Conservation (phyloP, 352 stramenopile genomes). For the Bremia lactucae region DNA sequence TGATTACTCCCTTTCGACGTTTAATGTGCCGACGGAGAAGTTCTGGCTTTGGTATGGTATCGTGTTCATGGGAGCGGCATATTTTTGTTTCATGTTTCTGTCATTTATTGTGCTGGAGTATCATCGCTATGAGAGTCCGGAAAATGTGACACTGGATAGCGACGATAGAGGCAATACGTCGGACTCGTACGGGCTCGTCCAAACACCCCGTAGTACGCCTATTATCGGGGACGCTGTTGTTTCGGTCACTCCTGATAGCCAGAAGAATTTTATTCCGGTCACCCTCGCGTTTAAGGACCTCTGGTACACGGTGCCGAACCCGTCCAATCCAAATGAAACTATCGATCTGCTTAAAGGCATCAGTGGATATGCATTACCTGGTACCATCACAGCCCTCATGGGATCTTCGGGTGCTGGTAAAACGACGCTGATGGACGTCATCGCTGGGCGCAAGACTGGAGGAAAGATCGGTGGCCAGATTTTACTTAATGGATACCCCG, state of each 20-base stretch:
- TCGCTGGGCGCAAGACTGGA: conserved; percentile 1
- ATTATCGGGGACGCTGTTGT: not conserved
- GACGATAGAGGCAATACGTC: not conserved
- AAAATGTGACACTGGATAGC: conserved; percentile 11
- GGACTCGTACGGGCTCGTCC: conserved; percentile 3
- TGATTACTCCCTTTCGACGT: conserved; percentile 9
- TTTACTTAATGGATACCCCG: conserved; percentile 20
- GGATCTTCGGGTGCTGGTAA: conserved; percentile 4
- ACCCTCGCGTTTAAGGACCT: conserved; percentile 1
- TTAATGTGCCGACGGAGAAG: conserved; percentile 11
- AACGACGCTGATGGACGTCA: conserved; percentile 3
- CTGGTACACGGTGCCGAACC: conserved; percentile 1
- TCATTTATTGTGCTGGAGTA: conserved; percentile 13
- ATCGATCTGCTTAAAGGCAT: conserved; percentile 4
- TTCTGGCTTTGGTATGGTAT: conserved; percentile 19
- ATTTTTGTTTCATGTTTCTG: conserved; percentile 17
- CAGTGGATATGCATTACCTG: conserved; percentile 1
- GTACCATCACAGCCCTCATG: conserved; percentile 3
- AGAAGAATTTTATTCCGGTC: conserved; percentile 1
- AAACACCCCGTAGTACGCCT: conserved; percentile 1
- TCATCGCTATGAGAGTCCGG: conserved; percentile 8
- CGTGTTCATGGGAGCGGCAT: conserved; percentile 4
- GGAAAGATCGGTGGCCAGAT: conserved; percentile 2
- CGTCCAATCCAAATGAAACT: conserved; percentile 1
- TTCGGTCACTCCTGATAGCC: not conserved